Conservation (phyloP, 768 basidiomycete genomes). For the Russula emetica region DNA sequence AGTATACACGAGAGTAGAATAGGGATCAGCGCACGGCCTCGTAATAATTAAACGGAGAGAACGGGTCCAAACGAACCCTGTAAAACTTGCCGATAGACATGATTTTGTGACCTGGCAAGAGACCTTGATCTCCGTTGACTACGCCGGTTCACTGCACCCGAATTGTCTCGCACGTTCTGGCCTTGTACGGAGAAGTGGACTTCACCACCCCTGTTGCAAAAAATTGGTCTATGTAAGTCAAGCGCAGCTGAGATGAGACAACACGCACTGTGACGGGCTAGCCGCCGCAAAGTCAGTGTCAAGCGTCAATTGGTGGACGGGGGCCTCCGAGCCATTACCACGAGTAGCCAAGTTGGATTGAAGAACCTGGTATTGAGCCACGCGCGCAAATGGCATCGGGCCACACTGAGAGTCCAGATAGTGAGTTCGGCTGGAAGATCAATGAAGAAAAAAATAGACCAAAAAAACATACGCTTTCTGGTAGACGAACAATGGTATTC, state of each 20-base stretch:
- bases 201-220: neutral
- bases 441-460: too few species aligned
- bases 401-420: neutral
- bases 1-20: neutral
- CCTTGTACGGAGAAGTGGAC: neutral
- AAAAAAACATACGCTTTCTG: slow-evolving; percentile 10
- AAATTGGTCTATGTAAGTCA: neutral
- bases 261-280: neutral
- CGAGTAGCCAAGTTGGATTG: neutral
- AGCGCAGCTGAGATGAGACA: neutral
- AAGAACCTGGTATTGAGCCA: neutral
- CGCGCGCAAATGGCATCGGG: slow-evolving; percentile 8
- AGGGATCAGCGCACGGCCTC: neutral
- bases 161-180: neutral
- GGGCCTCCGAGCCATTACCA: too few species aligned
- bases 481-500: slow-evolving; percentile 28
- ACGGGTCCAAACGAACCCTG: neutral
- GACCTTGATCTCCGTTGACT: neutral
- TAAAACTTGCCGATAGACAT: neutral
- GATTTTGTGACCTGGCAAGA: neutral
- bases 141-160: neutral
- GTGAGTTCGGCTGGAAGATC: neutral
- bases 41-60: neutral
- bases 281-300: neutral
- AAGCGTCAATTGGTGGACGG: neutral